Evolutionary conservation across 257 asterid species (phyloP).

Genomic region (Buddleja alternifolia): DNA sequence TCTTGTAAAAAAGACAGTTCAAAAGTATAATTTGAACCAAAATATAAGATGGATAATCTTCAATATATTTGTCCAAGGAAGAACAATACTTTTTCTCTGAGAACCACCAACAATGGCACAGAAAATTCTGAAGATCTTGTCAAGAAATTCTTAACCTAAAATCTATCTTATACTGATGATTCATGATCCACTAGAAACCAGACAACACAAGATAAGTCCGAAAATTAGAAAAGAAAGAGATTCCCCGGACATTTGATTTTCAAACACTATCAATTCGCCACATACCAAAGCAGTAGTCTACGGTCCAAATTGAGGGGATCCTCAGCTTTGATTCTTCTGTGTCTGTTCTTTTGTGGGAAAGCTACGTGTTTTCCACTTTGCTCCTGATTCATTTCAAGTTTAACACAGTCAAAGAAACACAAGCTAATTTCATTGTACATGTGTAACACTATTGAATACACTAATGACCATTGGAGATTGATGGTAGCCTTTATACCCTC

Average conservation of each 20-base stretch:
- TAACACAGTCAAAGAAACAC: conserved; percentile 12
- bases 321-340: conserved; percentile 25
- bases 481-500: too few relatives aligned
- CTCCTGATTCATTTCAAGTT: conserved; percentile 20
- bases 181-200: conserved; percentile 32
- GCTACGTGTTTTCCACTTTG: conserved; percentile 42
- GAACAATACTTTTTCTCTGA: conserved; percentile 18
- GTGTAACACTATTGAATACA: too few relatives aligned
- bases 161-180: conserved; percentile 23
- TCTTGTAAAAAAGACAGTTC: conserved; percentile 1
- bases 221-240: neutral
- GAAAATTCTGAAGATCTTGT: conserved; percentile 27
- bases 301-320: conserved; percentile 15
- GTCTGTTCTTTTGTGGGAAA: conserved; percentile 33
- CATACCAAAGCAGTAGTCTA: conserved; percentile 29
- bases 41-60: conserved; percentile 19
- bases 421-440: too few relatives aligned
- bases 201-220: conserved; percentile 20
- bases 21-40: conserved; percentile 5
- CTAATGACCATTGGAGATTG: too few relatives aligned
- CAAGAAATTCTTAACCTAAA: conserved; percentile 20
- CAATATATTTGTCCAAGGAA: neutral
- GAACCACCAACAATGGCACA: conserved; percentile 32
- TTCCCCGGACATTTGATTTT: conserved; percentile 8
- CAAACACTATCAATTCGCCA: conserved; percentile 40